Base-by-base conservation (phyloP, 805 yeast genomes). In the Cyberlindnera maritima region DNA sequence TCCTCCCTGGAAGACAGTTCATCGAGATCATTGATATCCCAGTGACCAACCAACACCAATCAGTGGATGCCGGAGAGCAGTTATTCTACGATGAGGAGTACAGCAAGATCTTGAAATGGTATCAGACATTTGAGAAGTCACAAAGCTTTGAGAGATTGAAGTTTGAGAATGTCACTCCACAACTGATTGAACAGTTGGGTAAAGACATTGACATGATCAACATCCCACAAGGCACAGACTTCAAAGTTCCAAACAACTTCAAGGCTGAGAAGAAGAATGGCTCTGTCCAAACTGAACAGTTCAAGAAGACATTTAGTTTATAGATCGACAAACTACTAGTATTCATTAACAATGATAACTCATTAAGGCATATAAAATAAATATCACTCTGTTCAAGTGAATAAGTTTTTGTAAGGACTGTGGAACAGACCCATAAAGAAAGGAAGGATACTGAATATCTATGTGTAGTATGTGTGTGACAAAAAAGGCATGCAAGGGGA, bases 1-100 rank as follows among this genome's bases (percentile, higher is more conserved):
- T 96, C 56, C 68, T 86, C 1, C 88, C 89, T 2, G 66, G 73
- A 15, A 69, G 96, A 19, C 58, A 68, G 20, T 88, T 75, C 59
- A 52, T 89, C 10, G 84, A 83, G 48, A 56, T 76, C 4, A 20
- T 81, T 14, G 70, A 74, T 1, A 64, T 85, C 3, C 71, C 69
- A 5, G 56, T 67, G 2, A 62, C 69, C 1, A 52, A 54, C 37
- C 43, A 48, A 2, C 63, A 57, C 34, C 11, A 20, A 3, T 53
- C 58, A 2, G 13, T 11, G 3, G 17, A 36, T 3, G 14, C 41
- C 2, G 18, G 43, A 11, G 14, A 23, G 0, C 13, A 17, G 14
- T 32, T 61, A 6, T 50, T 48, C 39, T 48, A 54, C 33, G 64
- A 61, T 43, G 29, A 36, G 7, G 60, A 59, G 35, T 53, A 32